phyloP scores from a whole-genome alignment of 257 asterid species.

The Lycium ferocissimum region DNA sequence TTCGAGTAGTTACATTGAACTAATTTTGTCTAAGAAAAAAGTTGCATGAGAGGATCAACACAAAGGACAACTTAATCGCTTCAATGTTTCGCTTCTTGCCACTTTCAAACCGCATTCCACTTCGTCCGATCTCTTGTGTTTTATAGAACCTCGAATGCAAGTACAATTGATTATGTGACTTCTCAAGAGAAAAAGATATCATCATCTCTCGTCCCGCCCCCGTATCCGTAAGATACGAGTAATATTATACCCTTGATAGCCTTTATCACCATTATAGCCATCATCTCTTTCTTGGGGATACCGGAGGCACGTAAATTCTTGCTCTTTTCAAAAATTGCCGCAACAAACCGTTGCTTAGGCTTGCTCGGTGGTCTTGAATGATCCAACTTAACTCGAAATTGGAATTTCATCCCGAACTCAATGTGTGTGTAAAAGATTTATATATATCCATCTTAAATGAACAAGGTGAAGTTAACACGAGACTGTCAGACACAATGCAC shows the following conservation, averaged over 20 bases:
- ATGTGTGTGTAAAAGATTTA: no score
- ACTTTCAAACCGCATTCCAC: conserved; percentile 70
- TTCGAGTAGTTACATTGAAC: not conserved
- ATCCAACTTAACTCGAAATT: no score
- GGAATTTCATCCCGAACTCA: no score
- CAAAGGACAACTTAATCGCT: conserved; percentile 66
- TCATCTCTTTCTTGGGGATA: no score
- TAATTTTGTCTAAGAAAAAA: not conserved
- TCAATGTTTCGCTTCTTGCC: conserved; percentile 70
- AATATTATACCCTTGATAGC: not conserved
- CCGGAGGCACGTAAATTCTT: no score
- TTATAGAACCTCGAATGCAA: conserved; percentile 72
- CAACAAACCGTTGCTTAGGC: no score
- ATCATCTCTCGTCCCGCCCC: not conserved
- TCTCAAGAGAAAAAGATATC: conserved; percentile 17
- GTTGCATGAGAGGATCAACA: conserved; percentile 22
- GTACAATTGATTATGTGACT: conserved; percentile 33
- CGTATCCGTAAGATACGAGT: not conserved
- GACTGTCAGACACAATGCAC: no score
- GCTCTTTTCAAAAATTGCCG: no score
- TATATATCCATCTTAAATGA: no score
- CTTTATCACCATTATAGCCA: no score
- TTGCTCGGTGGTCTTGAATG: no score
- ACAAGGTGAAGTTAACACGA: no score
- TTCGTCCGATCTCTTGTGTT: conserved; percentile 88